Base-by-base conservation (phyloP, 2,329 filamentous ascomycete species). In the Penicillium brevicompactum region DNA sequence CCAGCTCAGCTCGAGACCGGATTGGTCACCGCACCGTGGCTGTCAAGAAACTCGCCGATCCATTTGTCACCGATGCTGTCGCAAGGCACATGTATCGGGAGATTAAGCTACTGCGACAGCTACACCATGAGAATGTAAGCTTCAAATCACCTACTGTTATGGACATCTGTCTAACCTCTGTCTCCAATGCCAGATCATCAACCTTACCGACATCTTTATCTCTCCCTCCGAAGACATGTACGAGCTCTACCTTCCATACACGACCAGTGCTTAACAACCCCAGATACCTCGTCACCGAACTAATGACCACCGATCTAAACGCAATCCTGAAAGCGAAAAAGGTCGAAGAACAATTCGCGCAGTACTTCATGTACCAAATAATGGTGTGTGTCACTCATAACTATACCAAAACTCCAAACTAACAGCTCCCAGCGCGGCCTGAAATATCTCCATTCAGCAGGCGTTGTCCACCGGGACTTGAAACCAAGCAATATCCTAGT, bases 41-140 rank as follows among this genome's bases (percentile, higher is more conserved):
- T 56, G 92, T 99, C 73, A 99, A 99, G 85, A 99, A 99, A 85
- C 97, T 99, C 71, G 97, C 97, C 91, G 97, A 97, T 82, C 94
- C 94, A 7, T 99, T 99, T 79, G 96, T 92, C 82, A 97, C 94
- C n/a, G 92, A 92, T 0, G 92, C 97, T 55, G 83, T 99, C 46
- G 94, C 94, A 51, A 97, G 97, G 82, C 86, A 94, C 72, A 97
- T 94, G 65, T 97, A 97, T 76, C 88, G 94, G 71, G 94, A 99
- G 77, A 81, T 99, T 71, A 97, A 97, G 82, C 84, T 99, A 58
- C 81, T 97, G 70, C 97, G 97, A 82, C 93, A 97, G 71, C 81
- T 99, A 57, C 88, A 87, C 72, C 94, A 99, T 77, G 94, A 99
- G 78, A 99, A 99, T 79, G 93, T 96, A 76, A 60, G 81, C 72